Conservation (phyloP, 805 yeast genomes). For the Ogataea parapolymorpha region DNA sequence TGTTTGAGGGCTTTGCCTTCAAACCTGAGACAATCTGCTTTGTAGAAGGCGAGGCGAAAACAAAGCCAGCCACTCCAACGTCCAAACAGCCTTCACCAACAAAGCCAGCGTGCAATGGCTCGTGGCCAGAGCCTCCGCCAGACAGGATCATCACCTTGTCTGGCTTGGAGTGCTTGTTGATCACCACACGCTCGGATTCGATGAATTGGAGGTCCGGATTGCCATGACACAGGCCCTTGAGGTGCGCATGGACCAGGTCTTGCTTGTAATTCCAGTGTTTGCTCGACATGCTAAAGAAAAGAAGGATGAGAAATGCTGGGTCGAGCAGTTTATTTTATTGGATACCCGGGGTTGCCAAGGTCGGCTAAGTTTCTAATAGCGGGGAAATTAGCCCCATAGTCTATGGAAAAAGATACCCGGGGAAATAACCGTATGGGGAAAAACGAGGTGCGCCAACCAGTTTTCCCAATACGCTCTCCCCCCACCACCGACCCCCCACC, state of each 20-base stretch:
- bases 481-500: too few species aligned
- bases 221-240: conserved; percentile 50
- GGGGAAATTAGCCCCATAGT: neutral
- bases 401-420: neutral
- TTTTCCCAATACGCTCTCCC: too few species aligned
- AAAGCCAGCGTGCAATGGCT: conserved; percentile 89
- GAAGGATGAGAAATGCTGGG: neutral
- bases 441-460: too few species aligned
- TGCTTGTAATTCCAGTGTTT: conserved; percentile 51
- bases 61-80: conserved; percentile 85
- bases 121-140: conserved; percentile 97
- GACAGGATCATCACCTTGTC: conserved; percentile 70
- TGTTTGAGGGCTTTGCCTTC: conserved; percentile 48
- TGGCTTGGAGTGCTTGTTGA: conserved; percentile 33
- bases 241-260: conserved; percentile 45
- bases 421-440: too few species aligned
- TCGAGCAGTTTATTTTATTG: neutral
- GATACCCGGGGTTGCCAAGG: neutral
- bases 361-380: neutral
- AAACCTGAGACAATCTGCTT: conserved; percentile 76
- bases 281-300: conserved; percentile 6
- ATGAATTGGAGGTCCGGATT: conserved; percentile 55
- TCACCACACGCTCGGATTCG: conserved; percentile 55
- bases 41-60: conserved; percentile 90
- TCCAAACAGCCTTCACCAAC: conserved; percentile 81